These are phyloP conservation scores for Keqinozyma sinolaborantium DNA, from an alignment of 1,139 yeast species.

Conservation along the genomic window DNA sequence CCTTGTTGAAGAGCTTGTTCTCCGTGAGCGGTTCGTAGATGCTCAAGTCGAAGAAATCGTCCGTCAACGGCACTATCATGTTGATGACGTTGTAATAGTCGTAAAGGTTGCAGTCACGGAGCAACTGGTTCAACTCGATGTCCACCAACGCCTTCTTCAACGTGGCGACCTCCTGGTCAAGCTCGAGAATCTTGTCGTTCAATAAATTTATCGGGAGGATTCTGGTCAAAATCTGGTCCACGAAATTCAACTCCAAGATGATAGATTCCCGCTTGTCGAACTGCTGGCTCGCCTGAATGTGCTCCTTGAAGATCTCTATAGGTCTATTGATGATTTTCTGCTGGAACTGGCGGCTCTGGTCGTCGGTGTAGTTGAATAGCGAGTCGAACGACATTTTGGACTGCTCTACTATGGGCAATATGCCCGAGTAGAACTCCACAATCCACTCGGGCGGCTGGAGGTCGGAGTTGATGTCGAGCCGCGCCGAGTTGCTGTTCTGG, in stretches of 20 bases:
- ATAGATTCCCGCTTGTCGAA: constrained; percentile 29
- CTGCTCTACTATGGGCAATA: constrained; percentile 49
- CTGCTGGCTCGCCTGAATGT: constrained; percentile 22
- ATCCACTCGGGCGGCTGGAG: constrained; percentile 76
- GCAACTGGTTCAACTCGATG: constrained; percentile 39
- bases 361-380: constrained; percentile 33
- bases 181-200: constrained; percentile 34
- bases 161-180: constrained; percentile 31
- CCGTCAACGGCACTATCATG: constrained; percentile 66
- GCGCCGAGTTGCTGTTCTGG: constrained; percentile 37
- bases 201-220: constrained; percentile 44
- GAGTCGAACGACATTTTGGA: constrained; percentile 26
- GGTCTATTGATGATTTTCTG: constrained; percentile 47
- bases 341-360: constrained; percentile 30
- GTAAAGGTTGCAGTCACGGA: constrained; percentile 48
- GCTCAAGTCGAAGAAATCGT: constrained; percentile 50
- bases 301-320: constrained; percentile 37
- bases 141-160: constrained; percentile 34
- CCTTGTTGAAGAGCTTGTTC: constrained; percentile 53
- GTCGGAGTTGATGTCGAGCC: constrained; percentile 41
- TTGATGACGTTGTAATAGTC: constrained; percentile 61
- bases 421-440: constrained; percentile 49
- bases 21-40: constrained; percentile 64
- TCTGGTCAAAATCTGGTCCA: constrained; percentile 57
- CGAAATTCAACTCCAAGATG: constrained; percentile 54